These are phyloP conservation scores for Coemansia sp. DNA, from an alignment of 192 early-diverging fungal genomes.

Conservation along the genomic window DNA sequence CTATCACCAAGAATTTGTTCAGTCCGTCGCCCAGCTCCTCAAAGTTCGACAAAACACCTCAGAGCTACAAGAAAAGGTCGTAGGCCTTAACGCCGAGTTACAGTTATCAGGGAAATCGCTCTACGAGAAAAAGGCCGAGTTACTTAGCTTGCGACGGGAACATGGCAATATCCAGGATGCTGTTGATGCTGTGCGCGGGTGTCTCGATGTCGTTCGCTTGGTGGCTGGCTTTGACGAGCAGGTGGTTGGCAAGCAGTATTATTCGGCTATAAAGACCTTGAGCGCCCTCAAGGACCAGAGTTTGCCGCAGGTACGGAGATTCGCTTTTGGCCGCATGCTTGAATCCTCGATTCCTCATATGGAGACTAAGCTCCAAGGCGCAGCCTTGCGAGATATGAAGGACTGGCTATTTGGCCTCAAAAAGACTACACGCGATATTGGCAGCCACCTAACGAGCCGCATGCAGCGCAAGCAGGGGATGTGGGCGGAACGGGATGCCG, in stretches of 20 bases:
- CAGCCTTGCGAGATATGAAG: conserved; percentile 83
- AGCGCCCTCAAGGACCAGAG: conserved; percentile 78
- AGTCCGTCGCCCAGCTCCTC: conserved; percentile 92
- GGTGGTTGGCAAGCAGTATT: conserved; percentile 83
- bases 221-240: conserved; percentile 79
- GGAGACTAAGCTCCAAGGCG: conserved; percentile 82
- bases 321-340: conserved; percentile 82
- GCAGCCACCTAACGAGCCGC: conserved; percentile 78
- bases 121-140: conserved; percentile 74
- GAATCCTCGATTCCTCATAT: conserved; percentile 87
- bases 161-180: conserved; percentile 88
- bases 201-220: conserved; percentile 86
- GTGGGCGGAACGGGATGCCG: conserved; percentile 50
- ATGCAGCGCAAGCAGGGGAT: conserved; percentile 69
- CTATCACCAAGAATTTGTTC: conserved; percentile 83
- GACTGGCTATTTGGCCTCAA: conserved; percentile 90
- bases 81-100: conserved; percentile 81
- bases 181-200: conserved; percentile 73
- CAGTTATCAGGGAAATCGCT: conserved; percentile 79
- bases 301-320: conserved; percentile 72
- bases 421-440: conserved; percentile 77
- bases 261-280: conserved; percentile 87
- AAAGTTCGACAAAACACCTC: conserved; percentile 90
- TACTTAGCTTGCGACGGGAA: conserved; percentile 72
- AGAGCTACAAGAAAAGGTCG: conserved; percentile 80